Evolutionary conservation across 352 stramenopile genomes (phyloP).

Genomic region (Phytophthora capsici): DNA sequence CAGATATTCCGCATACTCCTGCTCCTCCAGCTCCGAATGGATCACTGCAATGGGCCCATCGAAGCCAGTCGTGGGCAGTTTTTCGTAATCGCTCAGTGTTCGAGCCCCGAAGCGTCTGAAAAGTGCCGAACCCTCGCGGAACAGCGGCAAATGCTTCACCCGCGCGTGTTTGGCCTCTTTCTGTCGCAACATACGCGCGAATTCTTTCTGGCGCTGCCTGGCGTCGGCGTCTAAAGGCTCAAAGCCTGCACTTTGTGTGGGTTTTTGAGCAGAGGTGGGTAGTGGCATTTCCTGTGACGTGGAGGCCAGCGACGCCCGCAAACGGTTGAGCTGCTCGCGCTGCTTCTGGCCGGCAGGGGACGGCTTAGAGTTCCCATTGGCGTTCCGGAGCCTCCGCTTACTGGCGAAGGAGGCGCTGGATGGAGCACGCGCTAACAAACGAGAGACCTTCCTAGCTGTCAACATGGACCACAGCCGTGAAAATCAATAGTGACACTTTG

Average conservation of each 20-base stretch:
- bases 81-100: slow-evolving; percentile 61
- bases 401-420: slow-evolving; percentile 38
- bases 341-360: slow-evolving; percentile 52
- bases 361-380: neutral
- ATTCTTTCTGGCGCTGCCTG: slow-evolving; percentile 42
- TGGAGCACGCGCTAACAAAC: neutral
- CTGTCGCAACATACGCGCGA: slow-evolving; percentile 56
- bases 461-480: slow-evolving; percentile 24
- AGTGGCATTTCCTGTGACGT: slow-evolving; percentile 27
- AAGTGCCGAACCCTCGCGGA: slow-evolving; percentile 61
- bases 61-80: slow-evolving; percentile 57
- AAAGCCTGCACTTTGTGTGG: neutral
- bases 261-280: neutral
- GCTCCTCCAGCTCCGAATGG: slow-evolving; percentile 68
- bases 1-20: slow-evolving; percentile 53
- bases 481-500: too few relatives aligned
- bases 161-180: slow-evolving; percentile 60
- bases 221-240: neutral
- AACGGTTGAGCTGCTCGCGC: slow-evolving; percentile 48
- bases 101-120: slow-evolving; percentile 51
- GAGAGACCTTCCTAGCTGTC: slow-evolving; percentile 4
- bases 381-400: slow-evolving; percentile 40
- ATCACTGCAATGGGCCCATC: slow-evolving; percentile 64
- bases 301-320: slow-evolving; percentile 39
- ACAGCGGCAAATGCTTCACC: slow-evolving; percentile 75